Percentiles rank a stretch among this genome's conserved stretches.
These are phyloP conservation scores for Verticillium nubilum DNA, from an alignment of 2,329 filamentous ascomycete genomes.

Conservation along the genomic window DNA sequence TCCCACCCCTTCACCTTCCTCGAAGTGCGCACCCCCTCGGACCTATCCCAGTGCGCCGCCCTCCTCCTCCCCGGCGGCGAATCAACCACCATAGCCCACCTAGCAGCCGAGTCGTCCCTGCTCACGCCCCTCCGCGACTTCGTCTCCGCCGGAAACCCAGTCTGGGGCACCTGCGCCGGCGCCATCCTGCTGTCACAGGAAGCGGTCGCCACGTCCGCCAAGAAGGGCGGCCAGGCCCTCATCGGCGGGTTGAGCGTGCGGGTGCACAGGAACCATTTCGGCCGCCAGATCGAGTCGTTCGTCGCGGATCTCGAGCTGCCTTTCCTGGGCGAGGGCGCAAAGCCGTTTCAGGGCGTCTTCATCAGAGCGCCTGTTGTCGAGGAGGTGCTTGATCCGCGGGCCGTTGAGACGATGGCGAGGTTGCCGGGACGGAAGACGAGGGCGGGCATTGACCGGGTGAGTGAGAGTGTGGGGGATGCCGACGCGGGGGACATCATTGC, in stretches of 20 bases:
- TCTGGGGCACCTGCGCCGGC: slow-evolving; percentile 95
- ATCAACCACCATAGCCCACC: slow-evolving; percentile 86
- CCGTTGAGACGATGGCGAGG: slow-evolving; percentile 47
- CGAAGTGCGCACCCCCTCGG: slow-evolving; percentile 70
- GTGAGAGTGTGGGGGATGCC: slow-evolving; percentile 30
- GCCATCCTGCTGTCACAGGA: slow-evolving; percentile 85
- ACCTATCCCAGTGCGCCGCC: slow-evolving; percentile 71
- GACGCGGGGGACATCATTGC: slow-evolving; percentile 85
- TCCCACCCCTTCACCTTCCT: slow-evolving; percentile 35
- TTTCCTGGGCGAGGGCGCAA: slow-evolving; percentile 47
- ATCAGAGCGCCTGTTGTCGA: slow-evolving; percentile 94
- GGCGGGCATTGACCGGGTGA: slow-evolving; percentile 19
- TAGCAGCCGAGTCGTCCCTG: slow-evolving; percentile 74
- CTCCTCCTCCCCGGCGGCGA: slow-evolving; percentile 92
- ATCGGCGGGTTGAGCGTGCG: slow-evolving; percentile 88
- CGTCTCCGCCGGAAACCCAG: slow-evolving; percentile 77
- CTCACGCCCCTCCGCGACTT: slow-evolving; percentile 82
- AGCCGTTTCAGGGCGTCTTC: slow-evolving; percentile 60
- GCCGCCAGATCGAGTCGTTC: slow-evolving; percentile 88
- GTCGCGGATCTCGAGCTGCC: slow-evolving; percentile 67
- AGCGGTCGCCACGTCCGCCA: slow-evolving; percentile 67
- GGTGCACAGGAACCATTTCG: slow-evolving; percentile 93
- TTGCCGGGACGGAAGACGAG: slow-evolving; percentile 37
- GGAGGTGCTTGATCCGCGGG: slow-evolving; percentile 50
- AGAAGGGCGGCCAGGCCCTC: slow-evolving; percentile 85